phyloP scores from a whole-genome alignment of 768 basidiomycete genomes.

The Ramaria sp. region DNA sequence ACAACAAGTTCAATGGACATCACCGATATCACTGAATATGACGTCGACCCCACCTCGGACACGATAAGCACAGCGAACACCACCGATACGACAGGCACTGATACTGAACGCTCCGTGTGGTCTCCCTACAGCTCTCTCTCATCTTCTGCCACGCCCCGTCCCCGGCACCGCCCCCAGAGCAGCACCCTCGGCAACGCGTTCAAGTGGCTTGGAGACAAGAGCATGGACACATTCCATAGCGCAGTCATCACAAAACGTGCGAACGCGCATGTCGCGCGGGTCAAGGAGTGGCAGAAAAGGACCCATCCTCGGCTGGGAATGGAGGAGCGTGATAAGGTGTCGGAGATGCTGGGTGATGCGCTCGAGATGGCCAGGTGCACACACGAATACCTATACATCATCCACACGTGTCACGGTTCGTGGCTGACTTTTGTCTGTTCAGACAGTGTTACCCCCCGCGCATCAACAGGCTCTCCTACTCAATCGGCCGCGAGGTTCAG shows the following conservation, averaged over 20 bases:
- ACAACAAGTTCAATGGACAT: no score
- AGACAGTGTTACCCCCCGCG: neutral
- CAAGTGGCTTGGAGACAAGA: neutral
- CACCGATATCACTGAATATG: no score
- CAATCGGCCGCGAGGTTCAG: neutral
- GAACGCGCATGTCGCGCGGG: neutral
- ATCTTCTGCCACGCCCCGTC: no score
- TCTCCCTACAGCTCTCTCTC: no score
- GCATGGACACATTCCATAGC: neutral
- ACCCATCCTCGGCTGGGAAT: neutral
- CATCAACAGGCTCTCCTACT: conserved; percentile 1
- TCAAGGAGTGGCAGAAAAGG: neutral
- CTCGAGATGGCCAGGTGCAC: conserved; percentile 2
- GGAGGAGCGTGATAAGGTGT: neutral
- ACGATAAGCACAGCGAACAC: no score
- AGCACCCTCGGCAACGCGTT: neutral
- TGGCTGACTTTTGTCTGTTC: neutral
- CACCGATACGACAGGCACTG: no score
- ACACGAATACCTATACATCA: no score
- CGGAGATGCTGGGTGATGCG: conserved; percentile 1
- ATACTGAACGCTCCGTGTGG: no score
- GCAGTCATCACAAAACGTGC: neutral
- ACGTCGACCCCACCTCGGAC: no score
- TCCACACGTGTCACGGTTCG: neutral
- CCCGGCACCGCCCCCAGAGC: no score